Evolutionary conservation across 1,139 yeast species (phyloP).

Genomic region (Candida glucosophila): DNA sequence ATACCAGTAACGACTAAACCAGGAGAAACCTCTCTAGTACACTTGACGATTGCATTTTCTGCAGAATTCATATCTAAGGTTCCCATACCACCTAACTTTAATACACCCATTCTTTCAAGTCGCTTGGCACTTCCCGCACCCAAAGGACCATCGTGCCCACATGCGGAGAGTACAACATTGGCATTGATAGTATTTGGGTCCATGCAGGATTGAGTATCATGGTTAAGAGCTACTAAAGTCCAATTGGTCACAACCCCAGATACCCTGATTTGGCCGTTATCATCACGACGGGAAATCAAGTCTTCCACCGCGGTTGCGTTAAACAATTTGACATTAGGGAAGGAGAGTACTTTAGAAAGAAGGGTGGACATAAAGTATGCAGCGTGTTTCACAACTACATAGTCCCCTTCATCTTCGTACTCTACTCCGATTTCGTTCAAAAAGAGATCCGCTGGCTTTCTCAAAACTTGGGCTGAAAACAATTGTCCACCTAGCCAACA

Average conservation of each 20-base stretch:
- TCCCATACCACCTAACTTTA: slow-evolving; percentile 62
- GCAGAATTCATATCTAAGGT: slow-evolving; percentile 75
- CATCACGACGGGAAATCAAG: slow-evolving; percentile 60
- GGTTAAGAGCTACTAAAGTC: slow-evolving; percentile 72
- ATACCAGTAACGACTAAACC: slow-evolving; percentile 73
- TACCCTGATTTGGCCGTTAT: slow-evolving; percentile 49
- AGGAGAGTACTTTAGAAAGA: slow-evolving; percentile 57
- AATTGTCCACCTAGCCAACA: slow-evolving; percentile 78
- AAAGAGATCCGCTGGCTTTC: slow-evolving; percentile 69
- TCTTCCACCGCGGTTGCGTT: slow-evolving; percentile 81
- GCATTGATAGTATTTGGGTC: slow-evolving; percentile 77
- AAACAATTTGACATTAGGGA: slow-evolving; percentile 71
- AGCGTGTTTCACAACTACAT: slow-evolving; percentile 75
- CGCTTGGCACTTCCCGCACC: slow-evolving; percentile 70
- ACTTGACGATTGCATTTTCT: slow-evolving; percentile 69
- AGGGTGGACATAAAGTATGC: slow-evolving; percentile 71
- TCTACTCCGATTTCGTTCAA: slow-evolving; percentile 56
- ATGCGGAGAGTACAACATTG: slow-evolving; percentile 61
- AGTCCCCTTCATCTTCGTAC: slow-evolving; percentile 75
- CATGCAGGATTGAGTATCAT: slow-evolving; percentile 74
- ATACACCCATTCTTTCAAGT: slow-evolving; percentile 26
- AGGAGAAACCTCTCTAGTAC: slow-evolving; percentile 61
- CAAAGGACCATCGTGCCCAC: slow-evolving; percentile 81
- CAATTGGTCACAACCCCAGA: slow-evolving; percentile 82
- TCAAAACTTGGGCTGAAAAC: slow-evolving; percentile 70